phyloP scores from a whole-genome alignment of 495 filamentous ascomycete species.

The Annulohypoxylon nitens region DNA sequence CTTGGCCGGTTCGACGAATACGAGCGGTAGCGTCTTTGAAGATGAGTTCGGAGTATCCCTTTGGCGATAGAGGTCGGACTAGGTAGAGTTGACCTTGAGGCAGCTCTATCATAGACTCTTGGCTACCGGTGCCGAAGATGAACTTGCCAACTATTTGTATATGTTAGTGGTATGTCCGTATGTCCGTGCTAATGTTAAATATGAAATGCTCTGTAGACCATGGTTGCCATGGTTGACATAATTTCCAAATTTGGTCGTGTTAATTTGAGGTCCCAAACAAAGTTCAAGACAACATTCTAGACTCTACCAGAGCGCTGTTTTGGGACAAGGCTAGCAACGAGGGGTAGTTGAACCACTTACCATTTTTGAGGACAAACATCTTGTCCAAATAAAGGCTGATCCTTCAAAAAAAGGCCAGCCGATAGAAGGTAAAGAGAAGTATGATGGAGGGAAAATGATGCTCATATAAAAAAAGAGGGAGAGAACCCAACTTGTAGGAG shows the following conservation, averaged over 20 bases:
- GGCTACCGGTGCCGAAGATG: slow-evolving; percentile 91
- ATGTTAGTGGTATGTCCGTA: slow-evolving; percentile 33
- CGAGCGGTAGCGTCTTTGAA: slow-evolving; percentile 96
- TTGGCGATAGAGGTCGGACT: slow-evolving; percentile 92
- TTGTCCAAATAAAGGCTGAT: slow-evolving; percentile 28
- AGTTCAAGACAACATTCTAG: background rate
- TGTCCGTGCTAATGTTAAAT: background rate
- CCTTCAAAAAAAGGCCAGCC: slow-evolving; percentile 6
- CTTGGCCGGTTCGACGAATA: slow-evolving; percentile 91
- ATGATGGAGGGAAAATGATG: background rate
- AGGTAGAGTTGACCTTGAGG: slow-evolving; percentile 96
- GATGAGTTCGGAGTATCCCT: slow-evolving; percentile 97
- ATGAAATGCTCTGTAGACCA: too few relatives aligned
- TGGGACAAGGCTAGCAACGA: slow-evolving; percentile 6
- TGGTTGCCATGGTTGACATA: background rate
- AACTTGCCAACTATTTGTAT: slow-evolving; percentile 83
- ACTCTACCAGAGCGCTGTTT: slow-evolving; percentile 12
- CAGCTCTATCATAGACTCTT: slow-evolving; percentile 91
- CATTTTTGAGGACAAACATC: slow-evolving; percentile 56
- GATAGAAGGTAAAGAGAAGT: slow-evolving; percentile 6
- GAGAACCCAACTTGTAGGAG: slow-evolving; percentile 17
- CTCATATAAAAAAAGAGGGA: background rate
- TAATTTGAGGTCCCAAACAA: slow-evolving; percentile 9
- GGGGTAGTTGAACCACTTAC: slow-evolving; percentile 40
- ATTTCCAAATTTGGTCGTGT: background rate